A percentile compares a stretch with the other conserved stretches of the same genome.
These are phyloP conservation scores for Trichoderma afroharzianum DNA, from an alignment of 2,329 filamentous ascomycete genomes.

Conservation along the genomic window DNA sequence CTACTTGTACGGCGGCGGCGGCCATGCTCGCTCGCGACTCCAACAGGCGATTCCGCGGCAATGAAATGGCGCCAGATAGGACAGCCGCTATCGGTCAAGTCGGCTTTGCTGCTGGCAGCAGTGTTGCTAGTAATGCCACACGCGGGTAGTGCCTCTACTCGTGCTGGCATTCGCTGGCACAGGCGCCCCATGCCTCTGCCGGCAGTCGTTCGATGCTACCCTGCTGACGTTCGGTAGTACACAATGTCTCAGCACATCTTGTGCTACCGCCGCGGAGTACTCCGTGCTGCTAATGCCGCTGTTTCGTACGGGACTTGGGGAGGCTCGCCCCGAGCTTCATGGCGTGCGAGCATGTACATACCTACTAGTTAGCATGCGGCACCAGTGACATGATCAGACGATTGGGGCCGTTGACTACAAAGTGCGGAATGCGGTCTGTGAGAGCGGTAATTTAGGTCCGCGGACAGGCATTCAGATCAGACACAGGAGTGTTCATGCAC, in stretches of 20 bases:
- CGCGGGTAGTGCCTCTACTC: background rate
- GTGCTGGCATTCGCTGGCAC: constrained; percentile 6
- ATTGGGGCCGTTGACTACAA: constrained; percentile 1
- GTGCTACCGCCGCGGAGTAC: background rate
- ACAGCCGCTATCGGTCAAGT: constrained; percentile 12
- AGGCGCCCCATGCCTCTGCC: constrained; percentile 10
- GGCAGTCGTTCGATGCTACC: constrained; percentile 14
- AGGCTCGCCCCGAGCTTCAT: background rate
- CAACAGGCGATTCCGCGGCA: constrained; percentile 7
- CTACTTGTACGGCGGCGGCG: background rate
- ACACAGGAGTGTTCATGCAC: background rate
- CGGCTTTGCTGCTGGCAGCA: background rate
- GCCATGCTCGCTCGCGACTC: background rate
- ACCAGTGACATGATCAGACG: background rate
- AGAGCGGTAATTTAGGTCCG: background rate
- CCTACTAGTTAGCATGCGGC: background rate
- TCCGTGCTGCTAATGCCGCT: background rate
- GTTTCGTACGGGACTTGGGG: background rate
- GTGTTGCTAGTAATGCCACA: background rate
- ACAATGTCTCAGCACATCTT: background rate
- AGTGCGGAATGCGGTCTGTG: constrained; percentile 11
- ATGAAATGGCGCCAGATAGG: constrained; percentile 7
- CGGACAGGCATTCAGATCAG: background rate
- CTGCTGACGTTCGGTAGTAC: background rate
- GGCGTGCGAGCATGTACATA: background rate